Evolutionary conservation across 495 filamentous ascomycete species (phyloP).

Genomic region (Pseudomonodictys pantanalensis): DNA sequence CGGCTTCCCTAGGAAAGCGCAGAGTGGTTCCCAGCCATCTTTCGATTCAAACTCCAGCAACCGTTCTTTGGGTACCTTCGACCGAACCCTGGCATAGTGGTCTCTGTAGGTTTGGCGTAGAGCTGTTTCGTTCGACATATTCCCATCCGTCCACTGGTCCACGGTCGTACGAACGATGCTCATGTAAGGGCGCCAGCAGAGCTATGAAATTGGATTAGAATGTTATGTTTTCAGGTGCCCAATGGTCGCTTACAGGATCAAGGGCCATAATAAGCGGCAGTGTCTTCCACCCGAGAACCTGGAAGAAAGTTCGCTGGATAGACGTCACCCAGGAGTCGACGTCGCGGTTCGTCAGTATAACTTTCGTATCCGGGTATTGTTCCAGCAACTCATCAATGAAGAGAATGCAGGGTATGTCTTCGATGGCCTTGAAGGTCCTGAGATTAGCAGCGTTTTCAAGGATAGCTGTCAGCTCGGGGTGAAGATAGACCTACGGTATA

Average conservation of each 20-base stretch:
- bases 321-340: conserved; percentile 10
- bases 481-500: conserved; percentile 2
- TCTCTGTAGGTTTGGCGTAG: not conserved
- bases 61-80: not conserved
- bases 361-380: conserved; percentile 5
- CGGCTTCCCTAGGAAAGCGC: conserved; percentile 10
- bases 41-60: conserved; percentile 9
- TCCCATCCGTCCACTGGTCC: not conserved
- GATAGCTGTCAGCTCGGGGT: not conserved
- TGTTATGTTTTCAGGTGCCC: not conserved
- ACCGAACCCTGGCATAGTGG: conserved; percentile 7
- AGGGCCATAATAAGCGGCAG: not conserved
- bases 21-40: conserved; percentile 21
- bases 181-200: conserved; percentile 7
- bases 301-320: conserved; percentile 7
- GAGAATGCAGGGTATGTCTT: conserved; percentile 18
- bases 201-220: not conserved
- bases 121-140: not conserved
- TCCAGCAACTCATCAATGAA: conserved; percentile 16
- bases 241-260: conserved; percentile 3
- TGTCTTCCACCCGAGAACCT: not conserved
- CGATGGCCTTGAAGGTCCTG: too few relatives aligned
- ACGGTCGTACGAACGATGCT: not conserved
- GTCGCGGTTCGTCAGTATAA: conserved; percentile 17
- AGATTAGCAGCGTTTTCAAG: not conserved